Evolutionary conservation across 371 early-diverging fungal species (phyloP).

Genomic region (Vairimorpha apis): DNA sequence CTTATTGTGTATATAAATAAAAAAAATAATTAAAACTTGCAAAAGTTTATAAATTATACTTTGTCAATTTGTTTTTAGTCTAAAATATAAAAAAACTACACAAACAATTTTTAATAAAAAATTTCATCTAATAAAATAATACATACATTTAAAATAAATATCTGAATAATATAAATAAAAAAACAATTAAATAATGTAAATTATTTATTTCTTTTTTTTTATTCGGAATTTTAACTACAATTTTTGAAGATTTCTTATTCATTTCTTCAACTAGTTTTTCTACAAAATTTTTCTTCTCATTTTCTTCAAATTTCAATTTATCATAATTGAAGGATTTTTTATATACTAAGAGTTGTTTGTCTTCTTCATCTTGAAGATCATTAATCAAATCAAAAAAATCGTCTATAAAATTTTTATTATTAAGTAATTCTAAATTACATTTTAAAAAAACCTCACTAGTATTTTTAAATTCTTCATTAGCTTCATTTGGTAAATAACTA

Average conservation of each 20-base stretch:
- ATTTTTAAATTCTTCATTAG: neutral
- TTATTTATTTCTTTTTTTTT: constrained; percentile 11
- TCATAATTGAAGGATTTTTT: constrained; percentile 5
- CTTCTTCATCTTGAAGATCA: neutral
- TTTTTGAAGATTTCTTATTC: constrained; percentile 4
- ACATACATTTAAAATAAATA: neutral
- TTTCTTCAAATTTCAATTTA: neutral
- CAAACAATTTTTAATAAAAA: neutral
- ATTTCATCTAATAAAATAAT: neutral
- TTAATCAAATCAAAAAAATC: constrained; percentile 24
- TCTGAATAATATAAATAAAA: neutral
- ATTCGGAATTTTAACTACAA: neutral
- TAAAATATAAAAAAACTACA: neutral
- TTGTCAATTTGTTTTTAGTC: neutral
- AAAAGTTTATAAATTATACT: neutral
- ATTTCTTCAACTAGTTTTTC: constrained; percentile 9
- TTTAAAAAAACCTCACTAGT: constrained; percentile 19
- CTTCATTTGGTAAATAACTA: constrained; percentile 14
- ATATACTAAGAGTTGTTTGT: constrained; percentile 1
- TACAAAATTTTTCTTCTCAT: constrained; percentile 13
- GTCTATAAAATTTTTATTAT: constrained; percentile 5
- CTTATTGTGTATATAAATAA: no score
- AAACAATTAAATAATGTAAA: neutral
- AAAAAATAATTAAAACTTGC: no score
- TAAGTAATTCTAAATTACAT: neutral